Conservation (phyloP, 345 rosid genomes). For the Raphanus raphanistrum region DNA sequence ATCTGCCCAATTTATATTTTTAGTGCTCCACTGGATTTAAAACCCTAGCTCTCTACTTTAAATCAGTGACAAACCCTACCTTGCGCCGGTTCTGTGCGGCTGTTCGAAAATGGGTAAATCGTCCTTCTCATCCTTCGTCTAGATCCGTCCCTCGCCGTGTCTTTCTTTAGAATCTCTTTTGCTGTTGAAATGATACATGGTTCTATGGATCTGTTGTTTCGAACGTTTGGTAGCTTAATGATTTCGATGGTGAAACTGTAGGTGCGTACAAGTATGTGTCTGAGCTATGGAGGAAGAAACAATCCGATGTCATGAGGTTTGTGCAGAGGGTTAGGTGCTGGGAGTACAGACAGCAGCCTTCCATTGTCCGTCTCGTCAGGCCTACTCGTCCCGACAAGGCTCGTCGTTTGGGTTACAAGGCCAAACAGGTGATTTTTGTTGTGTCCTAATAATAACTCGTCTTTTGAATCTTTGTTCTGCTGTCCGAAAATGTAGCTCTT, state of each 20-base stretch:
- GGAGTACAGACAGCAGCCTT: conserved; percentile 96
- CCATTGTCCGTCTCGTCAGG: conserved; percentile 81
- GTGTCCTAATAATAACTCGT: background rate
- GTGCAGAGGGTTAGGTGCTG: conserved; percentile 98
- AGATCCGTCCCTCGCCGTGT: background rate
- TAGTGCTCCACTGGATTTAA: too few species aligned
- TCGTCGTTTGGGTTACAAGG: conserved; percentile 93
- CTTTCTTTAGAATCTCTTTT: background rate
- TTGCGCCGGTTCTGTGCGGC: conserved; percentile 24
- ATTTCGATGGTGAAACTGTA: conserved; percentile 25
- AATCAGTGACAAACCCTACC: background rate
- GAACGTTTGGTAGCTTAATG: background rate
- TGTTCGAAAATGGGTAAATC: conserved; percentile 34
- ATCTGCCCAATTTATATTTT: too few species aligned
- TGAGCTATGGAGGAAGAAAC: conserved; percentile 99
- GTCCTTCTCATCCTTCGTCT: conserved; percentile 6
- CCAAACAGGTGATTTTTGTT: conserved; percentile 69
- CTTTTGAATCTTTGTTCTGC: background rate
- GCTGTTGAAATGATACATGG: background rate
- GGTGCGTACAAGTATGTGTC: conserved; percentile 97
- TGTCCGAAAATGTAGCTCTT: background rate
- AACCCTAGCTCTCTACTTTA: too few species aligned
- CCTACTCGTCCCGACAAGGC: conserved; percentile 99
- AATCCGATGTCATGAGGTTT: conserved; percentile 98
- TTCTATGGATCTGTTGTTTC: conserved; percentile 8